phyloP scores from a whole-genome alignment of 2,329 filamentous ascomycete species.

The Lasiodiplodia sp. region DNA sequence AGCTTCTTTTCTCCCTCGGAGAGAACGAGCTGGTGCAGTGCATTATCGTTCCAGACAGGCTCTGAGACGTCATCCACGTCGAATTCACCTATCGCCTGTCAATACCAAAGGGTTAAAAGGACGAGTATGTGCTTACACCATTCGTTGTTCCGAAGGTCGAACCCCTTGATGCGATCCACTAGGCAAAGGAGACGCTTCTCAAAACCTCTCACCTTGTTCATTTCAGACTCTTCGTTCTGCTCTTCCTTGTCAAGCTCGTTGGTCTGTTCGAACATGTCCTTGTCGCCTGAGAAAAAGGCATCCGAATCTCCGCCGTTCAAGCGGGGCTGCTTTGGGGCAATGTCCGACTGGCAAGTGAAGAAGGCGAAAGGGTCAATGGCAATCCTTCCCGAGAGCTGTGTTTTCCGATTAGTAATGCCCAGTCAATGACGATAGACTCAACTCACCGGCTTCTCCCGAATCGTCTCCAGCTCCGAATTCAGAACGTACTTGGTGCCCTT shows the following conservation, averaged over 20 bases:
- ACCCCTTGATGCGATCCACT: slow-evolving; percentile 36
- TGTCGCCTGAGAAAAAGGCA: neutral
- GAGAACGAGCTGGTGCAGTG: slow-evolving; percentile 40
- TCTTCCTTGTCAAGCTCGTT: slow-evolving; percentile 34
- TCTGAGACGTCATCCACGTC: slow-evolving; percentile 35
- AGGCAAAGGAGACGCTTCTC: slow-evolving; percentile 31
- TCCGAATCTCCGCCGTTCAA: neutral
- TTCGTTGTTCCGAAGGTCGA: slow-evolving; percentile 42
- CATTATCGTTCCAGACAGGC: slow-evolving; percentile 41
- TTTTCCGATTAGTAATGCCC: neutral
- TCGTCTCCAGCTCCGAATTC: neutral
- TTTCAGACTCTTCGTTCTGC: slow-evolving; percentile 38
- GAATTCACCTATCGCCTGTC: slow-evolving; percentile 31
- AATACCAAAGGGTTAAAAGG: slow-evolving; percentile 28
- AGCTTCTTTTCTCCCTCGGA: slow-evolving; percentile 42
- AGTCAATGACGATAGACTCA: too few species aligned
- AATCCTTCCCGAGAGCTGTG: neutral
- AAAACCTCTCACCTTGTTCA: slow-evolving; percentile 43
- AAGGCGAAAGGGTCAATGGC: neutral
- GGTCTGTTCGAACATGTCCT: neutral
- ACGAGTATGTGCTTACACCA: slow-evolving; percentile 38
- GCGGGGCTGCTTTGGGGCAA: neutral
- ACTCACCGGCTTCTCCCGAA: neutral
- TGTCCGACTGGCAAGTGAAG: neutral
- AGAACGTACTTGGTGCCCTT: neutral